A percentile compares a stretch with the other conserved stretches of the same genome.
Conservation (phyloP, 75 land plant genomes). For the Sequoiadendron giganteum region DNA sequence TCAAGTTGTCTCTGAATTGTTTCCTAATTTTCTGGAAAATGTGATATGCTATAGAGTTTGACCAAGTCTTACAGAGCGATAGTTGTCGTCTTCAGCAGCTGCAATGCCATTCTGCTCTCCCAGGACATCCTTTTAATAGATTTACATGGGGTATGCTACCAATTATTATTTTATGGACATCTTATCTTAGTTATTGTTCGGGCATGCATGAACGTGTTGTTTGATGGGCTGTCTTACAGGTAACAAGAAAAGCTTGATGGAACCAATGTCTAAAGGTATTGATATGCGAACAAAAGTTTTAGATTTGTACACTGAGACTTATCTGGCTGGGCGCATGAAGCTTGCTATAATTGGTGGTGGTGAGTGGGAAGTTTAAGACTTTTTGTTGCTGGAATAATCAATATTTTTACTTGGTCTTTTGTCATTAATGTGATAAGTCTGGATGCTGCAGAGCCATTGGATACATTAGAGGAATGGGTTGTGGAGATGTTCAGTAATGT, state of each 20-base stretch:
- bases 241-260: conserved; percentile 84
- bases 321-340: conserved; percentile 87
- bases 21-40: conserved; percentile 8
- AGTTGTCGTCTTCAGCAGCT: conserved; percentile 85
- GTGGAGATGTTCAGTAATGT: conserved; percentile 69
- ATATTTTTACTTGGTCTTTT: not conserved
- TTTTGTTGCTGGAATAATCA: not conserved
- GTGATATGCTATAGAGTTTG: conserved; percentile 59
- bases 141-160: conserved; percentile 85
- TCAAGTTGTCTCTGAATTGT: not conserved
- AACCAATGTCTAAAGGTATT: conserved; percentile 78
- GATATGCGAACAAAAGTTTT: conserved; percentile 79
- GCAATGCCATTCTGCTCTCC: conserved; percentile 78
- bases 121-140: conserved; percentile 77
- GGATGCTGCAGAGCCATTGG: not conserved
- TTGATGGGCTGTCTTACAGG: conserved; percentile 40
- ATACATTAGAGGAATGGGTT: conserved; percentile 76
- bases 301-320: conserved; percentile 65
- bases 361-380: conserved; percentile 26
- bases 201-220: not conserved
- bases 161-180: not conserved
- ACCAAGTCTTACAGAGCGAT: conserved; percentile 87
- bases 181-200: conserved; percentile 4
- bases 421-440: not conserved
- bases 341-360: conserved; percentile 96